These are phyloP conservation scores for Irpex lacteus DNA, from an alignment of 1,284 basidiomycete species.

Conservation along the genomic window DNA sequence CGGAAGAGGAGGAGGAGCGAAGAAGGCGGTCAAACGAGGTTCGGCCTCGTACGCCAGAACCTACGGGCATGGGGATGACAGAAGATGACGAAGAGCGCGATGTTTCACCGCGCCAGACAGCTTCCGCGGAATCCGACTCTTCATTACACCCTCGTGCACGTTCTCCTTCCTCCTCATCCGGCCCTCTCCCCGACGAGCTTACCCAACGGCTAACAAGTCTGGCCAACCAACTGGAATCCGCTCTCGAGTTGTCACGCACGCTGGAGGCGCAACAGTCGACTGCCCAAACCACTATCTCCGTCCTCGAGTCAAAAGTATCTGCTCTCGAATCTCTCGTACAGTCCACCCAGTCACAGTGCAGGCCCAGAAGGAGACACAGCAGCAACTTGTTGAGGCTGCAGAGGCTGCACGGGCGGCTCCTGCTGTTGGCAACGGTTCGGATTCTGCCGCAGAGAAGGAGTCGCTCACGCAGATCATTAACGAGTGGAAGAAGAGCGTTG, in stretches of 20 bases:
- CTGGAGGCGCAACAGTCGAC: slow-evolving; percentile 79
- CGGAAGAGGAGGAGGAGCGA: slow-evolving; percentile 45
- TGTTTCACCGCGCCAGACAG: slow-evolving; percentile 10
- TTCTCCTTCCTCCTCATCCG: slow-evolving; percentile 20
- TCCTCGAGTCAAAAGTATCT: slow-evolving; percentile 69
- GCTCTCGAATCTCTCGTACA: slow-evolving; percentile 57
- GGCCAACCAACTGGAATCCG: slow-evolving; percentile 73
- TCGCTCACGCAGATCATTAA: slow-evolving; percentile 51
- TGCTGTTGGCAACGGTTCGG: slow-evolving; percentile 19
- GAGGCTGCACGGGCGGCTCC: slow-evolving; percentile 31
- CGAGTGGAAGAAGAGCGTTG: slow-evolving; percentile 71
- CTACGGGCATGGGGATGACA: slow-evolving; percentile 63
- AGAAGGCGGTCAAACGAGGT: slow-evolving; percentile 53
- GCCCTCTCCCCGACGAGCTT: slow-evolving; percentile 55
- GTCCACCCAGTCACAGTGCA: slow-evolving; percentile 39
- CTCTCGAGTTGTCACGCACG: slow-evolving; percentile 70
- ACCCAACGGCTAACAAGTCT: slow-evolving; percentile 70
- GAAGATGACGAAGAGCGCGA: slow-evolving; percentile 42
- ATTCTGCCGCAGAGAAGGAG: slow-evolving; percentile 37
- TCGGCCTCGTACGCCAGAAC: slow-evolving; percentile 74
- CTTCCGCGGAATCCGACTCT: slow-evolving; percentile 5
- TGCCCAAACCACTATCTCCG: slow-evolving; percentile 77
- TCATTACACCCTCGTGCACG: slow-evolving; percentile 20
- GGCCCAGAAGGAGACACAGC: slow-evolving; percentile 41
- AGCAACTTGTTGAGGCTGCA: slow-evolving; percentile 40